A percentile compares a stretch with the other conserved stretches of the same genome.
Conservation (phyloP, 2,329 filamentous ascomycete genomes). For the Blastomyces parvus region DNA sequence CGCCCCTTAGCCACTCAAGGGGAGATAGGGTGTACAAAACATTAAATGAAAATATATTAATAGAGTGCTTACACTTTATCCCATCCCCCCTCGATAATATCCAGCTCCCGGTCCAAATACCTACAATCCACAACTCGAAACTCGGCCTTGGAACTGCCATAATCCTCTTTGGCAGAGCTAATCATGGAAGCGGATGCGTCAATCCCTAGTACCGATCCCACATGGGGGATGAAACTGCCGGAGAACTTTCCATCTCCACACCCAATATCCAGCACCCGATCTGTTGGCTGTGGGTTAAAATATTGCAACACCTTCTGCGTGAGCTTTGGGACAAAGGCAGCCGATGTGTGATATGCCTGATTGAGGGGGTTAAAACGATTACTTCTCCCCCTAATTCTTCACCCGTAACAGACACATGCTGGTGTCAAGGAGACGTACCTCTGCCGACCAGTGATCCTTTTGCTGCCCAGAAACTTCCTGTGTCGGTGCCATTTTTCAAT, state of each 20-base stretch:
- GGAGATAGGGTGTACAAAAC: neutral
- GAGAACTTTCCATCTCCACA: constrained; percentile 57
- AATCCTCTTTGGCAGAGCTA: constrained; percentile 39
- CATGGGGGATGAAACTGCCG: constrained; percentile 42
- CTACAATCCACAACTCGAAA: constrained; percentile 30
- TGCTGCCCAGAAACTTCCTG: neutral
- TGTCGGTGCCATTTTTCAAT: neutral
- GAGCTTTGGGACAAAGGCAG: constrained; percentile 55
- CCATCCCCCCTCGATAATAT: constrained; percentile 25
- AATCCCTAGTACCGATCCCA: constrained; percentile 47
- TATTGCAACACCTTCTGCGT: constrained; percentile 50
- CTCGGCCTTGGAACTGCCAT: constrained; percentile 23
- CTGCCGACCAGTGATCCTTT: constrained; percentile 33
- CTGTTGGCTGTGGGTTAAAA: constrained; percentile 50
- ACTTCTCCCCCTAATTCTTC: neutral
- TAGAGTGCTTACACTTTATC: constrained; percentile 44
- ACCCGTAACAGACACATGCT: neutral
- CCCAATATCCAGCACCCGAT: constrained; percentile 53
- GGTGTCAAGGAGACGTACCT: constrained; percentile 21
- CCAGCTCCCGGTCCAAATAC: constrained; percentile 21
- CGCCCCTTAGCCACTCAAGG: neutral
- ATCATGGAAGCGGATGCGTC: constrained; percentile 55
- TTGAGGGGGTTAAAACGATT: constrained; percentile 9
- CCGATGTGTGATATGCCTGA: constrained; percentile 52
- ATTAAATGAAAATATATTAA: too few species aligned